These are phyloP conservation scores for Talaromyces marneffei DNA, from an alignment of 2,329 filamentous ascomycete species.

Conservation along the genomic window DNA sequence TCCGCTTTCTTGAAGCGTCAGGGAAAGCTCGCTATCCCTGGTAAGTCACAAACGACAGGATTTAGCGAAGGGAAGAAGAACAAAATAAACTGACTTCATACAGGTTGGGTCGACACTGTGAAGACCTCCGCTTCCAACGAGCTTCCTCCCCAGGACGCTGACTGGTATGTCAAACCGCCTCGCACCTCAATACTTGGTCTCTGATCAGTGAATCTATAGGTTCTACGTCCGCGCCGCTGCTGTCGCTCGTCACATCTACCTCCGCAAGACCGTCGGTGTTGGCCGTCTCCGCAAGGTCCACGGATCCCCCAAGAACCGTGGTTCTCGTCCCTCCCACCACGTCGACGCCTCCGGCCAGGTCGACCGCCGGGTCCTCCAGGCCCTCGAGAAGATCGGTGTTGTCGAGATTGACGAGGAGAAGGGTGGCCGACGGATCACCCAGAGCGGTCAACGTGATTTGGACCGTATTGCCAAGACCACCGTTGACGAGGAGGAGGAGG, in stretches of 20 bases:
- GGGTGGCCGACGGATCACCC: conserved; percentile 96
- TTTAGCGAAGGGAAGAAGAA: too few species aligned
- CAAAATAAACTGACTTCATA: background rate
- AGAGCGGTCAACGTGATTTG: conserved; percentile 97
- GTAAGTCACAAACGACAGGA: conserved; percentile 40
- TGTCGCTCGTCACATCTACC: conserved; percentile 96
- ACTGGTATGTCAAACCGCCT: conserved; percentile 66
- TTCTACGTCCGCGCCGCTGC: conserved; percentile 83
- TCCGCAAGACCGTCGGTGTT: conserved; percentile 98
- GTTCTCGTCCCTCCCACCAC: conserved; percentile 84
- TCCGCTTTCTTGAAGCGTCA: conserved; percentile 66
- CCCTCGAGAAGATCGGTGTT: conserved; percentile 98
- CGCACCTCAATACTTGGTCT: too few species aligned
- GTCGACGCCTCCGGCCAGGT: conserved; percentile 91
- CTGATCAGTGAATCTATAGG: too few species aligned
- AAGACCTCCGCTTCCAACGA: conserved; percentile 97
- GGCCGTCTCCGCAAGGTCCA: conserved; percentile 95
- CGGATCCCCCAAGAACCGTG: conserved; percentile 96
- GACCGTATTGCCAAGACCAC: conserved; percentile 85
- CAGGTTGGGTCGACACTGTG: conserved; percentile 98
- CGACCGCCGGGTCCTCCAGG: conserved; percentile 95
- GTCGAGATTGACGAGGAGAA: conserved; percentile 97
- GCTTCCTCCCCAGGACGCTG: conserved; percentile 94
- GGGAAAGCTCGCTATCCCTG: conserved; percentile 64
- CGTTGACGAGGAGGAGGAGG: conserved; percentile 42